A percentile compares a stretch with the other conserved stretches of the same genome.
Conservation (phyloP, 441 rosid species). For the Populus hybrid region DNA sequence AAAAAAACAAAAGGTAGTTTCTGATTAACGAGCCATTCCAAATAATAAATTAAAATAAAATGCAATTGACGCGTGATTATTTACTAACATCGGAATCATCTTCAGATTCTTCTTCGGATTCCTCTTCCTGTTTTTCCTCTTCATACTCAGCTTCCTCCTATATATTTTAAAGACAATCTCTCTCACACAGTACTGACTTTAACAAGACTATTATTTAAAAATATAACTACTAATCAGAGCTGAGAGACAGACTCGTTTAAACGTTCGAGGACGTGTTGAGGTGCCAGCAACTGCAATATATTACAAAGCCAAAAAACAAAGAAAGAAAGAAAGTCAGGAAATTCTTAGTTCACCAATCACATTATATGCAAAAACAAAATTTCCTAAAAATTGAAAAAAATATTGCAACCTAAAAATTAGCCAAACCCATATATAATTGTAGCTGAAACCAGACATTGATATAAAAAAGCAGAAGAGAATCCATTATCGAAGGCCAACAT, state of each 20-base stretch:
- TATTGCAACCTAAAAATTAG: neutral
- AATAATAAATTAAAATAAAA: neutral
- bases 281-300: constrained; percentile 79
- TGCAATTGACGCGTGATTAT: neutral
- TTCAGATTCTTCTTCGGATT: constrained; percentile 68
- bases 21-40: neutral
- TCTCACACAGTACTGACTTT: neutral
- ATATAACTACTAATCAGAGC: neutral
- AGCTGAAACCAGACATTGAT: neutral
- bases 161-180: constrained; percentile 5
- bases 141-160: constrained; percentile 66
- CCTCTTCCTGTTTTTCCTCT: constrained; percentile 50
- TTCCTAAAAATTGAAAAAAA: neutral
- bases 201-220: neutral
- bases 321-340: neutral
- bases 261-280: constrained; percentile 80
- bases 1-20: neutral
- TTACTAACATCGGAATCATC: constrained; percentile 65
- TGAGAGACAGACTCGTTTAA: constrained; percentile 50
- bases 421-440: neutral
- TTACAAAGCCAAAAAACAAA: neutral
- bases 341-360: neutral
- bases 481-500: neutral
- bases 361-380: no score
- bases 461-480: neutral